Evolutionary conservation across 2,329 filamentous ascomycete genomes (phyloP), one percentile per base, ranked within the genome.

Genomic region (Diaporthe ilicicola): DNA sequence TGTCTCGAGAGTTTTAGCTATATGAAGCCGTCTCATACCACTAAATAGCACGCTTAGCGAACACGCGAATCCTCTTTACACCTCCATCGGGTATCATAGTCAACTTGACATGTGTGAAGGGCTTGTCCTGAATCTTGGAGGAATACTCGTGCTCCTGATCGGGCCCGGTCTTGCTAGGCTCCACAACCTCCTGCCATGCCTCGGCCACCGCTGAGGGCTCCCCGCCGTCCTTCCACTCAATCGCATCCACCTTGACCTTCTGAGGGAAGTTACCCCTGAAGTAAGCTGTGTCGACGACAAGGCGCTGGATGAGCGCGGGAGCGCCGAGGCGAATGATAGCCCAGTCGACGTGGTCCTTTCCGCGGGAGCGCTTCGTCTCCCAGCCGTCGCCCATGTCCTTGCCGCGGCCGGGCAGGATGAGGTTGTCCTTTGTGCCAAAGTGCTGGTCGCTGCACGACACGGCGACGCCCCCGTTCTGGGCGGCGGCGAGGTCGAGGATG

Each of bases 11-110:
- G 7, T 34, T 4, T n/a, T 17, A 24, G 27, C 27, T 48, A 48
- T 27, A 48, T 5, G 5, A 32, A 6, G 12, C 32, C n/a, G 10
- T 29, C 44, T 48, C 6, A 24, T 24, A 7, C 10, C 10, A 39
- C 55, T 67, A 71, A 42, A 76, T 70, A n/a, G 82, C 83, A 75
- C 90, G 86, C 77, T 87, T 90, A 2, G 92, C 93, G 80, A 93
- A 91, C 2, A 95, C 90, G 55, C 94, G 89, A 74, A 98, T 88
- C 74, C 95, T 86, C 89, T 97, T 97, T 3, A 98, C 93, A 29
- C 95, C 95, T 42, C 95, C 95, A 81, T 98, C 95, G 0, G 95
- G 95, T 75, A 97, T 94, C 79, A 98, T 96, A 42, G 94, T 93
- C 79, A 98, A 85, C 87, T 97, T 98, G 27, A 95, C 90, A 82